Base-by-base conservation (phyloP, 352 stramenopile genomes). In the Globisporangium sylvaticum region DNA sequence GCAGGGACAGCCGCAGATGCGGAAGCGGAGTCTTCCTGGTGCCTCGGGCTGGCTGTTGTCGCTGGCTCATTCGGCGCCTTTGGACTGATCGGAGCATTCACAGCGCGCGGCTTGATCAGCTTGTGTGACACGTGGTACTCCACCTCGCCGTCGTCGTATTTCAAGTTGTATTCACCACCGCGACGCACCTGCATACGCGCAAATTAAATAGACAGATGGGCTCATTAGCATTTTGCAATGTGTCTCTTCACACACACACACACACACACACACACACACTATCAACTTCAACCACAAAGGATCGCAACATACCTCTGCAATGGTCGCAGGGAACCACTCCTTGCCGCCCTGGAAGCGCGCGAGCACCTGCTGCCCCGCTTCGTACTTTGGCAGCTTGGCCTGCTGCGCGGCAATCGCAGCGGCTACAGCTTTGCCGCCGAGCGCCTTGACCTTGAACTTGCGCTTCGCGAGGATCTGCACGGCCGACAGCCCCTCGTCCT, bases 101-200 rank as follows among this genome's bases (percentile, higher is more conserved):
- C 34, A 15, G 46, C 31, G 14, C 12, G 29, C 4, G 46, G 55
- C 42, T 79, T 71, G 63, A 95, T 90, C 44, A 79, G 70, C 32
- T 73, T 71, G 58, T 79, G 67, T 14, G 83, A 74, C n/a, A 95
- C 87, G 48, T 80, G 80, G 58, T 85, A 85, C 53, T 95, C 87
- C 14, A 90, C 64, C 52, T 79, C 84, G 39, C 83, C 87, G 44
- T 95, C 87, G 72, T 95, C 87, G 56, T 93, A 95, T 32, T 80
- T 77, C 25, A 95, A 58, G 54, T 90, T 76, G 70, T 92, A 95
- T 64, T 87, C 71, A 62, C 86, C 84, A 18, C 80, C 83, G 34
- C 84, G 87, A n/a, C 77, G 81, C 39, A 76, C 73, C 68, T 83
- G 4, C 7, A 42, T 42, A 14, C 18, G 34, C 34, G 34, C 10